Evolutionary conservation across 805 yeast genomes (phyloP).

Genomic region (Danielia oregonensis): DNA sequence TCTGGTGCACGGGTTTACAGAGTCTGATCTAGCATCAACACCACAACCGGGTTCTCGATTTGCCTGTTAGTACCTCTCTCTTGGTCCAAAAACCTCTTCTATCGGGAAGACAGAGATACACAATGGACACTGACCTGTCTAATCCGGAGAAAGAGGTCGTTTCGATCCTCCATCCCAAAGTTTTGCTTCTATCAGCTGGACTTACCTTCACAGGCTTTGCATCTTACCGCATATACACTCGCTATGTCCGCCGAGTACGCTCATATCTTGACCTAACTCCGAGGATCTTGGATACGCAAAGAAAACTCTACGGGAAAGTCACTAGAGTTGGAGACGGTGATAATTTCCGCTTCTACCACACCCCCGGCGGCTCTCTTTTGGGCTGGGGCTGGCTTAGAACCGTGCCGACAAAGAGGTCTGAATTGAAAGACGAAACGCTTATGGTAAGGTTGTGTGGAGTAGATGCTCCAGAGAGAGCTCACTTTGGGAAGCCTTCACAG

Average conservation of each 20-base stretch:
- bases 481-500: conserved; percentile 92
- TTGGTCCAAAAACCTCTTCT: no score
- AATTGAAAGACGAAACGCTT: conserved; percentile 62
- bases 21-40: no score
- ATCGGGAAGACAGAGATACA: no score
- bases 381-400: conserved; percentile 94
- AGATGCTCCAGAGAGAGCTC: conserved; percentile 95
- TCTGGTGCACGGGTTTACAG: no score
- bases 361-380: conserved; percentile 82
- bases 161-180: conserved; percentile 35
- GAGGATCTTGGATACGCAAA: conserved; percentile 25
- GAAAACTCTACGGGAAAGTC: conserved; percentile 57
- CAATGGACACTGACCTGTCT: no score
- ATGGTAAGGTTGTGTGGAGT: conserved; percentile 85
- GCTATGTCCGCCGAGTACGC: conserved; percentile 31
- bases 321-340: conserved; percentile 96
- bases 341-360: conserved; percentile 86
- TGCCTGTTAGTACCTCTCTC: no score
- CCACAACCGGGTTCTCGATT: no score
- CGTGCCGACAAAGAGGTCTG: conserved; percentile 51
- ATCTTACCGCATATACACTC: conserved; percentile 27
- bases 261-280: conserved; percentile 39
- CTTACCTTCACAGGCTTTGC: conserved; percentile 25
- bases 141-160: conserved; percentile 3
- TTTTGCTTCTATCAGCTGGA: conserved; percentile 35